Percentiles rank a stretch among this genome's conserved stretches.
These are phyloP conservation scores for Yueomyces sp. DNA, from an alignment of 1,139 yeast species.

Conservation along the genomic window DNA sequence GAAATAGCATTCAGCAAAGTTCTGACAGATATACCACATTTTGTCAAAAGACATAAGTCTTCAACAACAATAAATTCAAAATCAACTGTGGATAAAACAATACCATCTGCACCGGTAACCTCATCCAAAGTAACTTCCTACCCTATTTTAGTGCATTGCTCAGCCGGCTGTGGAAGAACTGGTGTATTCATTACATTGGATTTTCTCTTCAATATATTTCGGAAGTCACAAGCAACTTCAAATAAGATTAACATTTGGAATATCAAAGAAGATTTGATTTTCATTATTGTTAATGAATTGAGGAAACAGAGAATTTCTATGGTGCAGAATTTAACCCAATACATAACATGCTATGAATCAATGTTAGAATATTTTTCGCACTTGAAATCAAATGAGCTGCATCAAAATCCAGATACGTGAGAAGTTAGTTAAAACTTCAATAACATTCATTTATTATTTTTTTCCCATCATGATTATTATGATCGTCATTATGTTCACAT, in stretches of 20 bases:
- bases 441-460: not conserved
- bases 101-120: not conserved
- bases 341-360: constrained; percentile 57
- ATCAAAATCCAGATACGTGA: not conserved
- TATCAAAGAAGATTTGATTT: constrained; percentile 25
- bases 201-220: constrained; percentile 36
- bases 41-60: constrained; percentile 1
- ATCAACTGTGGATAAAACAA: not conserved
- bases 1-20: constrained; percentile 1
- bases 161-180: constrained; percentile 90
- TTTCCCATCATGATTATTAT: not conserved
- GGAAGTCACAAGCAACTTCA: constrained; percentile 18
- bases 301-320: constrained; percentile 65
- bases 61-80: not conserved
- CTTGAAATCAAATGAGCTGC: constrained; percentile 1
- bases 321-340: constrained; percentile 75
- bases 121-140: constrained; percentile 3
- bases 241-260: constrained; percentile 26
- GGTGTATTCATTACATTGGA: constrained; percentile 78
- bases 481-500: too few relatives aligned
- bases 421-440: not conserved
- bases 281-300: constrained; percentile 33
- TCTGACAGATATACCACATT: constrained; percentile 7
- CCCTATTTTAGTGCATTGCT: constrained; percentile 66
- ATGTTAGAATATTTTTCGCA: constrained; percentile 25